Conservation (phyloP, 2,329 filamentous ascomycete genomes). For the Colletotrichum sp. region DNA sequence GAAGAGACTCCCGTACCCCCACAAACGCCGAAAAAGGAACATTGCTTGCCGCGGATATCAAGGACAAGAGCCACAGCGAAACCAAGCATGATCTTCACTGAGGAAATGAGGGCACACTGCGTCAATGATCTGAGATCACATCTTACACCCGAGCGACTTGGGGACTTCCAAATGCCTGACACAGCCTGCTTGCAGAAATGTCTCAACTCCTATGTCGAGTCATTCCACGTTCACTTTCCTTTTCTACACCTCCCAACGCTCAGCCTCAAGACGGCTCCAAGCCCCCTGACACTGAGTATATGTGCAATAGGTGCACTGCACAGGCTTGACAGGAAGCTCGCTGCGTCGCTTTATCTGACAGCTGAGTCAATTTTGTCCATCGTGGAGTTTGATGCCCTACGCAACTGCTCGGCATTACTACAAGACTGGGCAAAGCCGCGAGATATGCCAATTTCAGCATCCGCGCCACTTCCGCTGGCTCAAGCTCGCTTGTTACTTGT, state of each 20-base stretch:
- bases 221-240: not conserved
- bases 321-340: not conserved
- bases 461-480: not conserved
- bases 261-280: not conserved
- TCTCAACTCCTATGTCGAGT: not conserved
- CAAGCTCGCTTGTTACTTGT: not conserved
- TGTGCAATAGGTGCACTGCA: not conserved
- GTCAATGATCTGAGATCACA: not conserved
- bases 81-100: not conserved
- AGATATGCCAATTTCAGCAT: not conserved
- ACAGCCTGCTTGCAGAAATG: not conserved
- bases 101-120: not conserved
- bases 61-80: not conserved
- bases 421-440: not conserved
- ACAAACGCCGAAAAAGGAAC: not conserved
- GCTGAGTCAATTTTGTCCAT: not conserved
- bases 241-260: not conserved
- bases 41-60: not conserved
- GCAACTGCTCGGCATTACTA: not conserved
- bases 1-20: not conserved
- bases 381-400: not conserved
- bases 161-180: not conserved
- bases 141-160: not conserved
- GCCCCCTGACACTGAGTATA: not conserved
- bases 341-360: not conserved